Conservation (phyloP, 2,329 filamentous ascomycete species). For the Penicillium nordicum region DNA sequence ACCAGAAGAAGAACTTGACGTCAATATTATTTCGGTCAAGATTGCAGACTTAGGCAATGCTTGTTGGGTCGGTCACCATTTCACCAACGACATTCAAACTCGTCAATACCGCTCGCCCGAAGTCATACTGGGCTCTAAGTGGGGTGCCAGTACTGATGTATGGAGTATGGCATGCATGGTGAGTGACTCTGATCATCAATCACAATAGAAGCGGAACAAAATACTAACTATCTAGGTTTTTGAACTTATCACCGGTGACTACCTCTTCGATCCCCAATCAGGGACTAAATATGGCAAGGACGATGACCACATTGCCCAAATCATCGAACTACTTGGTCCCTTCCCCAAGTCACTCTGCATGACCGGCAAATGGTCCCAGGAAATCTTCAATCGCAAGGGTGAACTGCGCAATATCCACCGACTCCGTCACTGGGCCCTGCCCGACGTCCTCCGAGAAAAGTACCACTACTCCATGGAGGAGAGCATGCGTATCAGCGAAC, state of each 20-base stretch:
- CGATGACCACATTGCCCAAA: conserved; percentile 98
- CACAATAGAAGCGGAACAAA: not conserved
- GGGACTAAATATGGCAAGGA: conserved; percentile 99
- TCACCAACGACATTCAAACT: conserved; percentile 98
- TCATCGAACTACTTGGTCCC: conserved; percentile 90
- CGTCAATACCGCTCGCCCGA: conserved; percentile 95
- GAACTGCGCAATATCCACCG: conserved; percentile 97
- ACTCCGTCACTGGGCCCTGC: conserved; percentile 89
- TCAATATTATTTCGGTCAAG: conserved; percentile 92
- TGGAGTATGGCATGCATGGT: conserved; percentile 99
- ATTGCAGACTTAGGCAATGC: conserved; percentile 98
- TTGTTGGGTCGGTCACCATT: conserved; percentile 98
- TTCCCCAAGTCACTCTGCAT: conserved; percentile 92
- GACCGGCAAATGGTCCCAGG: conserved; percentile 93
- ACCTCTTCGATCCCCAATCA: conserved; percentile 96
- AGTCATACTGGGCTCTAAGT: conserved; percentile 93
- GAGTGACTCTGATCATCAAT: conserved; percentile 33
- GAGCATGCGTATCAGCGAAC: conserved; percentile 71
- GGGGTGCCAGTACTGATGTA: conserved; percentile 98
- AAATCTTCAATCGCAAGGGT: conserved; percentile 97
- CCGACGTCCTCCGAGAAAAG: conserved; percentile 91
- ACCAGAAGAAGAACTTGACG: conserved; percentile 33
- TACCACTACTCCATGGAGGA: conserved; percentile 91
- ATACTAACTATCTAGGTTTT: conserved; percentile 64
- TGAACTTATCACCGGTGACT: conserved; percentile 95